These are phyloP conservation scores for Arthrinium phaeospermum DNA, from an alignment of 2,329 filamentous ascomycete species.

Conservation along the genomic window DNA sequence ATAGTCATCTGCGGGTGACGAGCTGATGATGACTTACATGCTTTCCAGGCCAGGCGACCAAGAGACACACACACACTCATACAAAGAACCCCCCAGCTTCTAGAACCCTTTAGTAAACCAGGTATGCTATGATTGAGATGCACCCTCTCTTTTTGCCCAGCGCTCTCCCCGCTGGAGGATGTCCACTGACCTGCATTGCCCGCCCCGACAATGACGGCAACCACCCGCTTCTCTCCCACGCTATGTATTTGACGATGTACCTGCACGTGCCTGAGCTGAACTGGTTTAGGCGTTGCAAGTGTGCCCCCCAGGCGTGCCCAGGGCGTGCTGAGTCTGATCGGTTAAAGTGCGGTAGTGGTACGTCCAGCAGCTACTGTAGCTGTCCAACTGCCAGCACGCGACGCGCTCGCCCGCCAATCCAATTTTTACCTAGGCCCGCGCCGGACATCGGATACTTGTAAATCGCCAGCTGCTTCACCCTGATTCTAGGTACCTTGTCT, in stretches of 20 bases:
- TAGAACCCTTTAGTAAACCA: background rate
- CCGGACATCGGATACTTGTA: background rate
- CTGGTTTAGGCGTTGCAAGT: constrained; percentile 8
- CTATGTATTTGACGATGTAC: constrained; percentile 2
- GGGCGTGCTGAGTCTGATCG: background rate
- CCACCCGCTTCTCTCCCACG: constrained; percentile 5
- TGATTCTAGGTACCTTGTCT: background rate
- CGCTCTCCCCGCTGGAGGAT: background rate
- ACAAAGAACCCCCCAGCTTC: background rate
- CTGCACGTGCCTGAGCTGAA: background rate
- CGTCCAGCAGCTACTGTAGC: background rate
- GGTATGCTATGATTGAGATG: background rate
- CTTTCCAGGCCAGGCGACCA: background rate
- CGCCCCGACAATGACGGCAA: constrained; percentile 4
- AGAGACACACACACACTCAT: background rate
- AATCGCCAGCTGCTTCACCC: background rate
- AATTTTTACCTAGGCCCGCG: constrained; percentile 5
- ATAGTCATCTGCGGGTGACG: constrained; percentile 8
- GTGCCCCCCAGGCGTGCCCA: background rate
- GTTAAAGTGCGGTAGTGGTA: constrained; percentile 21
- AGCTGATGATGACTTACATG: constrained; percentile 16
- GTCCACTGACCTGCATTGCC: constrained; percentile 17
- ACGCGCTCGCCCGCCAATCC: constrained; percentile 1
- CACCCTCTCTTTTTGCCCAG: background rate
- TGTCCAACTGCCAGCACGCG: background rate